Percentiles rank a stretch among this genome's conserved stretches.
phyloP scores from a whole-genome alignment of 106 monocot genomes.

The Acanthochlamys bracteata region DNA sequence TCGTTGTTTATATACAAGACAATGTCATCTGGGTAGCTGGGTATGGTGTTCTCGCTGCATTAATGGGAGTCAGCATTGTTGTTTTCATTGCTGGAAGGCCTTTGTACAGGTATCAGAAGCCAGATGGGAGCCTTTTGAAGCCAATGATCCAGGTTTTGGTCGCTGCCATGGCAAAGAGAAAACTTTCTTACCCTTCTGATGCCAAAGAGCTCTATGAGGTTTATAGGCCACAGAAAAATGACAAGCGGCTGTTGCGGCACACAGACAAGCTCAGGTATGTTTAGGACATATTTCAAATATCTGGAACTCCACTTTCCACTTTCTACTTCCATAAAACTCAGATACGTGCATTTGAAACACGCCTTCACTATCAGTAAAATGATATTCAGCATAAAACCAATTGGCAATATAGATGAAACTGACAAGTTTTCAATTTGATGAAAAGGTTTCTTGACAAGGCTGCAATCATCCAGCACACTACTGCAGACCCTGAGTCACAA shows the following conservation, averaged over 20 bases:
- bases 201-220: slow-evolving; percentile 43
- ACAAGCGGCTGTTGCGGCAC: slow-evolving; percentile 42
- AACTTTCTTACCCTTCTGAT: slow-evolving; percentile 24
- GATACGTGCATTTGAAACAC: too few species aligned
- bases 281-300: too few species aligned
- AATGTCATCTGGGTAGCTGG: slow-evolving; percentile 43
- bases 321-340: neutral
- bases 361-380: too few species aligned
- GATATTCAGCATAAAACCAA: too few species aligned
- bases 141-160: slow-evolving; percentile 46
- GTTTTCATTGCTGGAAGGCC: slow-evolving; percentile 40
- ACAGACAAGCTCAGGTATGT: slow-evolving; percentile 41
- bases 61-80: slow-evolving; percentile 32
- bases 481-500: neutral
- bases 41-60: slow-evolving; percentile 21
- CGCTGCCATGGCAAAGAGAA: slow-evolving; percentile 45
- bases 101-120: slow-evolving; percentile 34
- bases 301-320: too few species aligned
- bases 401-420: too few species aligned
- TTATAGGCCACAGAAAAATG: neutral
- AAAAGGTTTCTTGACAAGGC: slow-evolving; percentile 58
- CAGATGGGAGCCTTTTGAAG: slow-evolving; percentile 50
- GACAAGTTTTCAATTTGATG: neutral
- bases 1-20: slow-evolving; percentile 58
- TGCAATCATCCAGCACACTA: slow-evolving; percentile 31